Conservation (phyloP, 2,329 filamentous ascomycete species). For the Microcyclosporella mali region DNA sequence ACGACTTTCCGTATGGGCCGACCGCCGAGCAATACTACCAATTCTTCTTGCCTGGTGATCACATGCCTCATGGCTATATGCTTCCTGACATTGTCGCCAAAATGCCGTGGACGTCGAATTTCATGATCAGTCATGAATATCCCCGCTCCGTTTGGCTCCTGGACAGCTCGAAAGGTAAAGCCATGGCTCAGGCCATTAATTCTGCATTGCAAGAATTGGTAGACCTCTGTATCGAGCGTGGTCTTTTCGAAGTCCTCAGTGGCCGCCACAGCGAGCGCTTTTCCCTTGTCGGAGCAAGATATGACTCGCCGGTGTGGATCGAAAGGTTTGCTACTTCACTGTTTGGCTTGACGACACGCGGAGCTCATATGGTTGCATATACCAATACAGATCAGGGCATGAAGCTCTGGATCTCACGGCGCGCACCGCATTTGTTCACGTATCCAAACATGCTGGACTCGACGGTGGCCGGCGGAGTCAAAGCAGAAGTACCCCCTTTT, state of each 20-base stretch:
- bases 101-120: constrained; percentile 47
- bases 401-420: constrained; percentile 74
- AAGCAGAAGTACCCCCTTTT: constrained; percentile 71
- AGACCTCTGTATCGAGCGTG: constrained; percentile 36
- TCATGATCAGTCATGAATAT: constrained; percentile 45
- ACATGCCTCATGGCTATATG: constrained; percentile 55
- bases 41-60: constrained; percentile 62
- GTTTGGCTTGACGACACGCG: constrained; percentile 68
- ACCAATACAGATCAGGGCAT: constrained; percentile 42
- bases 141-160: constrained; percentile 17
- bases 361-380: constrained; percentile 73
- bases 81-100: constrained; percentile 55
- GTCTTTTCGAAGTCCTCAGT: constrained; percentile 63
- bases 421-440: constrained; percentile 70
- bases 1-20: constrained; percentile 42
- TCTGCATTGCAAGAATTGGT: constrained; percentile 61
- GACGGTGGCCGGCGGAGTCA: constrained; percentile 78
- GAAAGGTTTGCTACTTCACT: constrained; percentile 67
- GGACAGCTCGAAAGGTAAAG: constrained; percentile 50
- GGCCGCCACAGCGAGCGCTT: constrained; percentile 76
- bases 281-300: constrained; percentile 60
- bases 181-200: constrained; percentile 54
- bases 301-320: constrained; percentile 60
- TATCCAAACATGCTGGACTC: constrained; percentile 88
- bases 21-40: constrained; percentile 46